phyloP scores from a whole-genome alignment of 169 alveolate species.

The Plasmodium cynomolgi region DNA sequence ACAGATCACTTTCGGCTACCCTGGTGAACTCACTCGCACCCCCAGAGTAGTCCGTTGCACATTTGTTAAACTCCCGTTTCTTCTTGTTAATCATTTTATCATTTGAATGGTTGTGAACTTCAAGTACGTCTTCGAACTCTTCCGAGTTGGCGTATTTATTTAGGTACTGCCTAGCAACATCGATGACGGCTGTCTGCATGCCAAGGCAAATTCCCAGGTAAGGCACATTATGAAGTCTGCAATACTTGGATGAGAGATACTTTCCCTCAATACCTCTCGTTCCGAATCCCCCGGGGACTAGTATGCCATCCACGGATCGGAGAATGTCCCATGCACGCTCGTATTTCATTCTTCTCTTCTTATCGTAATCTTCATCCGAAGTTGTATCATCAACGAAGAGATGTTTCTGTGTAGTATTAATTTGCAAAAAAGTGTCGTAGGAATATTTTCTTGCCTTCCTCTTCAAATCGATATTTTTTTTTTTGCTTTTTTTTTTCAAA shows the following conservation, averaged over 20 bases:
- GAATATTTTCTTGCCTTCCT: conserved; percentile 20
- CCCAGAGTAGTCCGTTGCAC: neutral
- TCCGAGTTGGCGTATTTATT: conserved; percentile 87
- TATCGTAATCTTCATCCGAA: conserved; percentile 75
- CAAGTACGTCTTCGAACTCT: conserved; percentile 79
- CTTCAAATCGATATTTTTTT: conserved; percentile 36
- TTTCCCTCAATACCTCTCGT: conserved; percentile 95
- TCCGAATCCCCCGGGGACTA: conserved; percentile 97
- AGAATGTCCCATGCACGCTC: conserved; percentile 85
- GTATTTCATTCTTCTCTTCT: conserved; percentile 61
- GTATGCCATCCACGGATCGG: conserved; percentile 89
- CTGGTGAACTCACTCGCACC: neutral
- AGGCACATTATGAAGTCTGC: conserved; percentile 91
- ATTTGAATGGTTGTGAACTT: conserved; percentile 46
- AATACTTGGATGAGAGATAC: conserved; percentile 88
- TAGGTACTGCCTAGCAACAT: conserved; percentile 85
- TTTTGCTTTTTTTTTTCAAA: conserved; percentile 75
- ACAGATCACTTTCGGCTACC: neutral
- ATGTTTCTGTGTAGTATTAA: conserved; percentile 1
- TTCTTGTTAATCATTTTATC: conserved; percentile 74
- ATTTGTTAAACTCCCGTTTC: conserved; percentile 6
- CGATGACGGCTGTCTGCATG: conserved; percentile 94
- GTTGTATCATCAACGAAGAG: conserved; percentile 69
- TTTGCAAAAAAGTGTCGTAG: conserved; percentile 4
- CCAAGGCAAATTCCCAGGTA: conserved; percentile 96